These are phyloP conservation scores for Malassezia brasiliensis DNA, from an alignment of 1,284 basidiomycete genomes.

Conservation along the genomic window DNA sequence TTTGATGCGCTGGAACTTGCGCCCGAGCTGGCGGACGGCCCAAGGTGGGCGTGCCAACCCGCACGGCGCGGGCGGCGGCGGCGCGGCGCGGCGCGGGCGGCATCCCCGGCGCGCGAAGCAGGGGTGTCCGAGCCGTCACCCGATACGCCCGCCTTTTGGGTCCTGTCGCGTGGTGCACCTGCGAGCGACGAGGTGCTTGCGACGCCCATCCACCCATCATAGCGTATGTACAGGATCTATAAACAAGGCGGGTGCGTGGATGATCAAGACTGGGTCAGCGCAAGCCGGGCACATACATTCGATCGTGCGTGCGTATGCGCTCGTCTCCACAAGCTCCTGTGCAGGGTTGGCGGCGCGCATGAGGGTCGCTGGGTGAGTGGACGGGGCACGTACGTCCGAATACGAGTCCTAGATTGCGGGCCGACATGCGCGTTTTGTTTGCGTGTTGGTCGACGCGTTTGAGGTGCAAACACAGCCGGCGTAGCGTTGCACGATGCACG, in stretches of 20 bases:
- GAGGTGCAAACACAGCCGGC: constrained; percentile 74
- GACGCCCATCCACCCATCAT: neutral
- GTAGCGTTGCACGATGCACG: constrained; percentile 77
- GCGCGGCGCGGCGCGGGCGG: neutral
- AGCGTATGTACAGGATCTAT: constrained; percentile 3
- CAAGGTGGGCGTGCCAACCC: constrained; percentile 1
- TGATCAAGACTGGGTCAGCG: constrained; percentile 7
- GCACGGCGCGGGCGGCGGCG: neutral
- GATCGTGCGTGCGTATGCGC: constrained; percentile 1
- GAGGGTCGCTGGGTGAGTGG: constrained; percentile 1
- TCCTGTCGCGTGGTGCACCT: neutral
- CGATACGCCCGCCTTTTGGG: constrained; percentile 2
- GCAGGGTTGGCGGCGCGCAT: constrained; percentile 8
- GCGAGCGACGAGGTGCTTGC: constrained; percentile 3
- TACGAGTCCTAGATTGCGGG: constrained; percentile 94
- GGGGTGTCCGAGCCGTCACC: no score
- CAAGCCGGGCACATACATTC: neutral
- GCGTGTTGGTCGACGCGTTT: constrained; percentile 50
- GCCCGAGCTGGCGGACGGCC: neutral
- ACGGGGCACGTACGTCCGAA: constrained; percentile 74
- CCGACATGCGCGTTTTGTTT: constrained; percentile 80
- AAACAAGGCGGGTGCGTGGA: constrained; percentile 8
- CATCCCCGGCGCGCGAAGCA: no score
- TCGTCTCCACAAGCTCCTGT: constrained; percentile 11
- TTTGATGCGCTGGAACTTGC: neutral